Percentiles rank a stretch among this genome's conserved stretches.
phyloP scores from a whole-genome alignment of 805 yeast species.

The Metschnikowia baotianmanensis region DNA sequence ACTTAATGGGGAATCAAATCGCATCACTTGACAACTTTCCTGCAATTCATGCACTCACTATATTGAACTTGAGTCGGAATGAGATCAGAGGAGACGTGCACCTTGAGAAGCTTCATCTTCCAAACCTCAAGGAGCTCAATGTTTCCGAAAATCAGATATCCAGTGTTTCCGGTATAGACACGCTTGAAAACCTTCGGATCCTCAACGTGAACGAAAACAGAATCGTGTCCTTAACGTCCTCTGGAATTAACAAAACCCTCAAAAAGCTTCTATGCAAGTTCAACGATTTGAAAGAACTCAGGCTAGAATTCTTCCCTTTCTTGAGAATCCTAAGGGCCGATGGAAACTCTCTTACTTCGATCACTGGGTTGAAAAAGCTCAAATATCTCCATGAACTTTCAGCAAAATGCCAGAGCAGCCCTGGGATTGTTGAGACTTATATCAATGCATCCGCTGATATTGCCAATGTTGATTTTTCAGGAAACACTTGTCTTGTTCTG shows the following conservation, averaged over 20 bases:
- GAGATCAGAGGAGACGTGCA: conserved; percentile 37
- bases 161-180: conserved; percentile 34
- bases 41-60: conserved; percentile 37
- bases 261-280: conserved; percentile 39
- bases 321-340: conserved; percentile 47
- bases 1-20: conserved; percentile 37
- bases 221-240: conserved; percentile 23
- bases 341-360: conserved; percentile 33
- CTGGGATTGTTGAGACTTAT: conserved; percentile 20
- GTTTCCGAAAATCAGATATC: conserved; percentile 42
- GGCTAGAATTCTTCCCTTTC: conserved; percentile 33
- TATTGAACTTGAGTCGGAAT: conserved; percentile 43
- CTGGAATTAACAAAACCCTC: conserved; percentile 25
- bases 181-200: conserved; percentile 32
- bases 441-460: conserved; percentile 26
- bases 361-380: conserved; percentile 28
- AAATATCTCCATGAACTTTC: conserved; percentile 42
- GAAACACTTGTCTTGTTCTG: conserved; percentile 22
- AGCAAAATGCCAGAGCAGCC: conserved; percentile 33
- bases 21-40: conserved; percentile 35
- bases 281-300: conserved; percentile 34
- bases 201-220: conserved; percentile 44
- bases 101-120: conserved; percentile 32
- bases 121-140: conserved; percentile 43
- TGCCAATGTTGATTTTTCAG: conserved; percentile 40